These are phyloP conservation scores for Colletotrichum sp. DNA, from an alignment of 2,329 filamentous ascomycete species.

Conservation along the genomic window DNA sequence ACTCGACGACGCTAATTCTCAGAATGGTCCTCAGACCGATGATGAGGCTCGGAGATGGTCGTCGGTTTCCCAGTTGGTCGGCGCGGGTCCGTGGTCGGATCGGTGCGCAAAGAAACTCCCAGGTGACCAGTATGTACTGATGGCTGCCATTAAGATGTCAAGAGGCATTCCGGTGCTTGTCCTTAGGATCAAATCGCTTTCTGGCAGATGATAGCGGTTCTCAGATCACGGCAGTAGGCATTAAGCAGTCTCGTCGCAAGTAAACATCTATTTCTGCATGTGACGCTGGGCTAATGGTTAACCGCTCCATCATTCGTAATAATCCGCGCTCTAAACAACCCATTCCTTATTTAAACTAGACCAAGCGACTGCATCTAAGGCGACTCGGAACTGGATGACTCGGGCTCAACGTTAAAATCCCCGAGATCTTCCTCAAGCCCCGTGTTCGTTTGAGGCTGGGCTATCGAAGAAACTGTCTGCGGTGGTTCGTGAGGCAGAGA, in stretches of 20 bases:
- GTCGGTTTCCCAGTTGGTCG: neutral
- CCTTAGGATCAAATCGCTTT: neutral
- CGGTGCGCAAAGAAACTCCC: neutral
- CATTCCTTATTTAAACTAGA: neutral
- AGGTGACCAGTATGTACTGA: neutral
- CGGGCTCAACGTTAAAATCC: neutral
- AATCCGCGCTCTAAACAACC: neutral
- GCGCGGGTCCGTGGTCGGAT: neutral
- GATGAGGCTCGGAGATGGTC: neutral
- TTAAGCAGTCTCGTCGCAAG: neutral
- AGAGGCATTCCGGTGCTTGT: neutral
- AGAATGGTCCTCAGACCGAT: neutral
- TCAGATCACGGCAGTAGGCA: neutral
- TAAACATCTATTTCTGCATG: neutral
- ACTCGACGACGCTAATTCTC: neutral
- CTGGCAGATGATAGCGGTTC: neutral
- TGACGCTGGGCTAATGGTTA: neutral
- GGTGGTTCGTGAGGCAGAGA: neutral
- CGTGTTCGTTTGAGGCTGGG: neutral
- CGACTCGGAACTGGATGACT: neutral
- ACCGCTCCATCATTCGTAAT: neutral
- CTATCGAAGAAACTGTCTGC: neutral
- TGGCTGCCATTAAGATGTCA: neutral
- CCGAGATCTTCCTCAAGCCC: neutral
- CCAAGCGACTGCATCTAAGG: neutral